Conservation (phyloP, 345 rosid species). For the Moricandia moricandioides region DNA sequence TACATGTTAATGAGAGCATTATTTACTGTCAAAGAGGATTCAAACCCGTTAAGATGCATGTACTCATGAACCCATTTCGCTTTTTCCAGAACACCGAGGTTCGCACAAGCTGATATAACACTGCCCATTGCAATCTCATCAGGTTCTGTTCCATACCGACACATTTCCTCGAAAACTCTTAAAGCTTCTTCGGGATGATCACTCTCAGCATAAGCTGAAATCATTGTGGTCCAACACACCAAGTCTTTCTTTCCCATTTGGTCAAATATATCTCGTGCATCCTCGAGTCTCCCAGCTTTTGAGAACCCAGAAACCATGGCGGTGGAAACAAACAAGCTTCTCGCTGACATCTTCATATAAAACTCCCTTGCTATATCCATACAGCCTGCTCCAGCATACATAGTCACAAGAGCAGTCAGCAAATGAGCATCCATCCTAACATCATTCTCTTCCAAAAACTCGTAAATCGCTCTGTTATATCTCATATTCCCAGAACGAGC, state of each 20-base stretch:
- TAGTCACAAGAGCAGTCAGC: conserved; percentile 45
- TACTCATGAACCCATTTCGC: conserved; percentile 50
- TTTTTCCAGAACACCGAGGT: conserved; percentile 43
- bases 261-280: conserved; percentile 55
- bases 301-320: conserved; percentile 58
- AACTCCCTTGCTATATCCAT: conserved; percentile 48
- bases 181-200: conserved; percentile 59
- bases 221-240: conserved; percentile 75
- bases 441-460: conserved; percentile 42
- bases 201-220: conserved; percentile 67
- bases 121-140: conserved; percentile 53
- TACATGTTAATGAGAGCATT: conserved; percentile 64
- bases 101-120: conserved; percentile 54
- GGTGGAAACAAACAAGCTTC: conserved; percentile 44
- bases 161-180: conserved; percentile 46
- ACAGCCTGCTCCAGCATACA: conserved; percentile 51
- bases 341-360: conserved; percentile 32
- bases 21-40: conserved; percentile 37
- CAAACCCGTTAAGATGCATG: conserved; percentile 37
- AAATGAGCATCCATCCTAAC: conserved; percentile 42
- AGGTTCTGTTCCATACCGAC: conserved; percentile 38
- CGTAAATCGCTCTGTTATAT: conserved; percentile 49
- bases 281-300: conserved; percentile 43
- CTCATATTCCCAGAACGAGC: conserved; percentile 41
- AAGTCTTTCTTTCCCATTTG: conserved; percentile 47